A percentile compares a stretch with the other conserved stretches of the same genome.
These are phyloP conservation scores for Colletotrichum sp. DNA, from an alignment of 2,329 filamentous ascomycete species.

Conservation along the genomic window DNA sequence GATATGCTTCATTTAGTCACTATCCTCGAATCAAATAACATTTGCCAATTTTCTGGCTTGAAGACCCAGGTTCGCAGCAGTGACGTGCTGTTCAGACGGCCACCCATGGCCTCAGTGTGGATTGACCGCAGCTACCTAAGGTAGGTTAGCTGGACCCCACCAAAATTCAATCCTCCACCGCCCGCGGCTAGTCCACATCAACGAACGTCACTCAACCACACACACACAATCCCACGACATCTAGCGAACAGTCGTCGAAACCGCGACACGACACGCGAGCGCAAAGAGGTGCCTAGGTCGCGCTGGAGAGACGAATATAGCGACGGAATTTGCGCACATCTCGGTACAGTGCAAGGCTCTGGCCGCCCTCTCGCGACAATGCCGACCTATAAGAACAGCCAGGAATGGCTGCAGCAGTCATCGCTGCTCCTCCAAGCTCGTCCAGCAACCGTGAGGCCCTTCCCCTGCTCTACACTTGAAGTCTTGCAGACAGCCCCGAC, in stretches of 20 bases:
- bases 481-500: background rate
- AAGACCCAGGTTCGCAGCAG: background rate
- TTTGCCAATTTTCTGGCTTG: background rate
- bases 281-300: background rate
- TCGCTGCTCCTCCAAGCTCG: slow-evolving; percentile 84
- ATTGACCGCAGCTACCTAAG: background rate
- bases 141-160: background rate
- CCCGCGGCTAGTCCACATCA: background rate
- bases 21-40: background rate
- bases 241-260: background rate
- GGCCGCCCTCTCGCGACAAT: slow-evolving; percentile 52
- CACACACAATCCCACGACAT: background rate
- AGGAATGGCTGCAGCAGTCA: slow-evolving; percentile 92
- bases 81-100: background rate
- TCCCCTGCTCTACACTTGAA: background rate
- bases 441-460: slow-evolving; percentile 75
- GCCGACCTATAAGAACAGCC: slow-evolving; percentile 81
- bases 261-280: background rate
- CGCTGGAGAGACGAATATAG: background rate
- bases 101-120: background rate
- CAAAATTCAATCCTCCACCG: slow-evolving; percentile 6
- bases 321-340: background rate
- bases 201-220: slow-evolving; percentile 2
- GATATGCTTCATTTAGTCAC: background rate
- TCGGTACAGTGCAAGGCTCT: background rate